These are phyloP conservation scores for Kwoniella europaea DNA, from an alignment of 768 basidiomycete species.

Conservation along the genomic window DNA sequence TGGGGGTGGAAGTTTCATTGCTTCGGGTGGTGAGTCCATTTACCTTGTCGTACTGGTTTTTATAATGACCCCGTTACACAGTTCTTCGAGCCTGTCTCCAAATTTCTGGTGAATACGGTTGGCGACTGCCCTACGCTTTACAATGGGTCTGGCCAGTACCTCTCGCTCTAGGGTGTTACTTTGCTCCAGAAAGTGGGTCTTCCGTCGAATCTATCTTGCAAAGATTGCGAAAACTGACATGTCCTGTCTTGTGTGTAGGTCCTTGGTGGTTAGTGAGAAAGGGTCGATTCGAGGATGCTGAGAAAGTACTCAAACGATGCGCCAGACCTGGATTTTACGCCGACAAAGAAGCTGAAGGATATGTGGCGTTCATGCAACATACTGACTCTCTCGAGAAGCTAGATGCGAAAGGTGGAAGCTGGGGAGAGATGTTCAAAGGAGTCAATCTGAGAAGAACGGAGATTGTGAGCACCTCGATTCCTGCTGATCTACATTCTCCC, in stretches of 20 bases:
- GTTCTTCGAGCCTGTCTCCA: slow-evolving; percentile 16
- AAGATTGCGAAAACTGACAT: background rate
- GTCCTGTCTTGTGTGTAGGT: background rate
- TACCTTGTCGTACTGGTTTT: background rate
- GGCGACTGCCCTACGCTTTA: slow-evolving; percentile 44
- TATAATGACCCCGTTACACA: background rate
- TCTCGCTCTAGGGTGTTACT: slow-evolving; percentile 49
- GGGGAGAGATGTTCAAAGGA: slow-evolving; percentile 41
- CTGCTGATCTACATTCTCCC: too few relatives aligned
- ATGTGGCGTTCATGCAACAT: slow-evolving; percentile 45
- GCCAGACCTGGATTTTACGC: slow-evolving; percentile 31
- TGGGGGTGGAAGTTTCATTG: slow-evolving; percentile 27
- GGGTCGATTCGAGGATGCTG: slow-evolving; percentile 55
- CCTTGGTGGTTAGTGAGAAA: slow-evolving; percentile 39
- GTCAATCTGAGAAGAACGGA: slow-evolving; percentile 47
- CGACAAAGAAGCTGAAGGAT: slow-evolving; percentile 32
- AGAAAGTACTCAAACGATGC: slow-evolving; percentile 40
- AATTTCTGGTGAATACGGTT: slow-evolving; percentile 42
- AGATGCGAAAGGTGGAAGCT: slow-evolving; percentile 28
- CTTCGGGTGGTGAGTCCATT: slow-evolving; percentile 9
- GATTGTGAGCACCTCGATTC: slow-evolving; percentile 30
- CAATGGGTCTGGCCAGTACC: slow-evolving; percentile 59
- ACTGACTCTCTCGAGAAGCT: slow-evolving; percentile 45
- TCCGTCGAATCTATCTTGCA: background rate
- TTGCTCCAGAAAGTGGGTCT: slow-evolving; percentile 45